Base-by-base conservation (phyloP, 306 rosid species). In the Inga oerstediana region DNA sequence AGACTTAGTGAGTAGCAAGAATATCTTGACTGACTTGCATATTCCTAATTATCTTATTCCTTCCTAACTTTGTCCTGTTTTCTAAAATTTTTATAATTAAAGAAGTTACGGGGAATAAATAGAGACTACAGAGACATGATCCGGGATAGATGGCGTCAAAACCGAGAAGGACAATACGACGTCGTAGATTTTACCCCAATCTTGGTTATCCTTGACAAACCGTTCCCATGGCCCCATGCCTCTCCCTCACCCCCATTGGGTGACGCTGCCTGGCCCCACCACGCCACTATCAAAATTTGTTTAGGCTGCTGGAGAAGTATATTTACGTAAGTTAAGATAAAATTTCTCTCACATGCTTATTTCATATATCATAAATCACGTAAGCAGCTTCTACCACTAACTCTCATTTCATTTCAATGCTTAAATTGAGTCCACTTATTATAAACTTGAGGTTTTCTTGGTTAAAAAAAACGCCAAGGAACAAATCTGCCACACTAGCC, bases 121-220 rank as follows among this genome's bases (percentile, higher is more conserved):
- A 3, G 16, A 45, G 32, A 10, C 8, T 5, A 13, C 74, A 69
- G 46, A n/a, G 82, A 88, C 91, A 84, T 59, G 91, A 87, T 86
- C 90, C 91, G 84, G 80, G 71, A 82, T 67, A 64, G 85, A 85
- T 84, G 92, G 92, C 88, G 80, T 52, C 79, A 64, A 70, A 69
- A 22, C 71, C 67, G 86, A 70, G 82, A 20, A 77, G 76, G 0
- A 35, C 72, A 8, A 22, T 34, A 85, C 92, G 91, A 72, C 88
- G 88, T 81, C 89, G 92, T 85, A 30, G 30, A 19, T 80, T 19
- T 27, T 4, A 59, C 4, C 34, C 34, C 0, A 56, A 17, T 20
- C 22, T 52, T 20, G n/a, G 2, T 17, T 3, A 12, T 20, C 61
- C 1, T 3, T 19, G 4, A 0, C 2, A 52, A 52, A 17, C 8